These are phyloP conservation scores for Quercus suber DNA, from an alignment of 306 rosid species.

Conservation along the genomic window DNA sequence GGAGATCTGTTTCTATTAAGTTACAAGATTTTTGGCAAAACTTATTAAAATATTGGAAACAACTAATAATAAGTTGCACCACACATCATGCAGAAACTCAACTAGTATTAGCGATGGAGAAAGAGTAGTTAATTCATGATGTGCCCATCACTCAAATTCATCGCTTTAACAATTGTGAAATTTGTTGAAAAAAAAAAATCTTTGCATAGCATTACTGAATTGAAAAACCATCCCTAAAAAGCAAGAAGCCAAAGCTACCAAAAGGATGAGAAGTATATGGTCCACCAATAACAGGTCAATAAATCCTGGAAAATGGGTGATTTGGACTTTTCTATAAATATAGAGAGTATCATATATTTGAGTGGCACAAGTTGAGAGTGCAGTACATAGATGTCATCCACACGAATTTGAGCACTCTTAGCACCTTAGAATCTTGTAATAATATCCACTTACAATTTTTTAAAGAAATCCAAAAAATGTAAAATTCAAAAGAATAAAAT, in stretches of 20 bases:
- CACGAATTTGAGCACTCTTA: constrained; percentile 45
- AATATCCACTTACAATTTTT: constrained; percentile 39
- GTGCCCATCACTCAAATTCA: too few species aligned
- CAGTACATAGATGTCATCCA: constrained; percentile 42
- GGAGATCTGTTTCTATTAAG: too few species aligned
- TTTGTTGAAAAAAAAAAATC: too few species aligned
- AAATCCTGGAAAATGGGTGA: background rate
- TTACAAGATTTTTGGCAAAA: too few species aligned
- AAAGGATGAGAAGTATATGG: constrained; percentile 14
- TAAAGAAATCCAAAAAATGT: background rate
- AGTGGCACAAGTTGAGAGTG: constrained; percentile 12
- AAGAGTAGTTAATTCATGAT: too few species aligned
- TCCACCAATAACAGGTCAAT: background rate
- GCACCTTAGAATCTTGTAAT: constrained; percentile 46
- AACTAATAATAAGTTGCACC: too few species aligned
- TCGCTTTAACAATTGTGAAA: too few species aligned
- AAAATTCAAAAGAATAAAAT: background rate
- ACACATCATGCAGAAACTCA: accelerated
- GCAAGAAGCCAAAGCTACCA: background rate
- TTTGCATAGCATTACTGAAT: background rate
- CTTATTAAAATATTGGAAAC: too few species aligned
- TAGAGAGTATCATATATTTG: background rate
- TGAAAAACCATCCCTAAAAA: background rate
- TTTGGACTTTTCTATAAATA: background rate
- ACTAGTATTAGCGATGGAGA: too few species aligned